Conservation (phyloP, 345 rosid species). For the Luvunga scandens region DNA sequence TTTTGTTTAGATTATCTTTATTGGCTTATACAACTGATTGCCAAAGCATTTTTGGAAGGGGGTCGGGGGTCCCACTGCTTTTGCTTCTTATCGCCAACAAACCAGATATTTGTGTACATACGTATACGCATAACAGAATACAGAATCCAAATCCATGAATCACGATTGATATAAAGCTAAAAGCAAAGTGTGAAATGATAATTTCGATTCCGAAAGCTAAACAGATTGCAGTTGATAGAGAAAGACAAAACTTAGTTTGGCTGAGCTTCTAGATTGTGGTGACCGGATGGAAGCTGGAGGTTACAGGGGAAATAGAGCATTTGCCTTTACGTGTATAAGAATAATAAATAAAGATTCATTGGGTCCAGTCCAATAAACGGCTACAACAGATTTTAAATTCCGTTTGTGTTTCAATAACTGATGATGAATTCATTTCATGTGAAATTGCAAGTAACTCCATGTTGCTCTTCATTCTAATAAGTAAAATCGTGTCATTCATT, state of each 20-base stretch:
- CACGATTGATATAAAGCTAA: neutral
- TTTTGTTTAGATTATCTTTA: neutral
- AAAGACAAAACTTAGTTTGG: neutral
- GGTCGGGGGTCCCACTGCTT: slow-evolving; percentile 14
- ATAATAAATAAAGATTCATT: neutral
- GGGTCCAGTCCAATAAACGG: slow-evolving; percentile 1
- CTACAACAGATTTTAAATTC: too few relatives aligned
- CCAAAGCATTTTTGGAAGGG: neutral
- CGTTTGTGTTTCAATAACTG: too few relatives aligned
- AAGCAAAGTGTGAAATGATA: neutral
- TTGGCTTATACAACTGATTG: neutral
- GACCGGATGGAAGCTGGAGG: neutral
- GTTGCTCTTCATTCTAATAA: neutral
- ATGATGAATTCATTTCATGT: neutral
- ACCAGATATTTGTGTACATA: neutral
- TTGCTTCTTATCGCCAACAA: neutral
- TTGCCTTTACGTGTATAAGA: neutral
- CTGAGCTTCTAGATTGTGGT: neutral
- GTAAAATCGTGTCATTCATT: neutral
- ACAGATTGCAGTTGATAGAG: neutral
- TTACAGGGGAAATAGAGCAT: neutral
- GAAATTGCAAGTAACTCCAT: neutral
- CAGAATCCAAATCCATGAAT: neutral
- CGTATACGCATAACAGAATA: neutral
- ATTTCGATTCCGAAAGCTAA: neutral